These are phyloP conservation scores for Austroboletus eburneus DNA, from an alignment of 768 basidiomycete genomes.

Conservation along the genomic window DNA sequence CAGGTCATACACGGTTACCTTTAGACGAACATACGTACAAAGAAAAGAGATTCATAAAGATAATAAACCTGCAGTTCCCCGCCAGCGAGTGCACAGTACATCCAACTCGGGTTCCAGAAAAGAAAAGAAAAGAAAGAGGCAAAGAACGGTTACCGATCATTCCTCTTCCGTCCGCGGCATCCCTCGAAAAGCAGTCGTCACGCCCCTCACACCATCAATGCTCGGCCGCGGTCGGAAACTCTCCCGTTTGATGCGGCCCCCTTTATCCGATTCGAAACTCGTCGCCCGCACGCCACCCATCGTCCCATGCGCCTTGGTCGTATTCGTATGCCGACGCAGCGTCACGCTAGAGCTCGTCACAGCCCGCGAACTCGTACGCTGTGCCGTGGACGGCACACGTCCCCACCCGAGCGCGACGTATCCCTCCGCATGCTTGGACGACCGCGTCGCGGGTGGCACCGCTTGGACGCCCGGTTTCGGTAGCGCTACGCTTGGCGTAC, in stretches of 20 bases:
- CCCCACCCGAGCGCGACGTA: slow-evolving; percentile 31
- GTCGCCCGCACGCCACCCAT: slow-evolving; percentile 8
- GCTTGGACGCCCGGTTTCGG: slow-evolving; percentile 9
- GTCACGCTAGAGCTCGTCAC: slow-evolving; percentile 8
- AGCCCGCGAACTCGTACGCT: slow-evolving; percentile 26
- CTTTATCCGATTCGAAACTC: slow-evolving; percentile 46
- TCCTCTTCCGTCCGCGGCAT: slow-evolving; percentile 28
- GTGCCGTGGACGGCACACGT: slow-evolving; percentile 32
- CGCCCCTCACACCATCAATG: slow-evolving; percentile 40
- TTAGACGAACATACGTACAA: no score
- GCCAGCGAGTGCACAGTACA: slow-evolving; percentile 20
- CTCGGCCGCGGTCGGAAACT: slow-evolving; percentile 84
- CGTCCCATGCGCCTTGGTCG: slow-evolving; percentile 17
- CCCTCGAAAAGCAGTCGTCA: slow-evolving; percentile 13
- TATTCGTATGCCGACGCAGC: slow-evolving; percentile 5
- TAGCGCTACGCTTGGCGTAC: slow-evolving; percentile 23
- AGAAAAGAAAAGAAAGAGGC: neutral
- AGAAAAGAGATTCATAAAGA: slow-evolving; percentile 17
- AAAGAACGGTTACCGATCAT: slow-evolving; percentile 2
- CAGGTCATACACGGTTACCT: no score
- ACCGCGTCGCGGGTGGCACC: slow-evolving; percentile 15
- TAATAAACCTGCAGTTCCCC: slow-evolving; percentile 14
- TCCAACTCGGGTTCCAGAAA: neutral
- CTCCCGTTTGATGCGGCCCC: slow-evolving; percentile 56
- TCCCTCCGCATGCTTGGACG: slow-evolving; percentile 26